Evolutionary conservation across 2,329 filamentous ascomycete species (phyloP).

Genomic region (Alternaria incomplexa): DNA sequence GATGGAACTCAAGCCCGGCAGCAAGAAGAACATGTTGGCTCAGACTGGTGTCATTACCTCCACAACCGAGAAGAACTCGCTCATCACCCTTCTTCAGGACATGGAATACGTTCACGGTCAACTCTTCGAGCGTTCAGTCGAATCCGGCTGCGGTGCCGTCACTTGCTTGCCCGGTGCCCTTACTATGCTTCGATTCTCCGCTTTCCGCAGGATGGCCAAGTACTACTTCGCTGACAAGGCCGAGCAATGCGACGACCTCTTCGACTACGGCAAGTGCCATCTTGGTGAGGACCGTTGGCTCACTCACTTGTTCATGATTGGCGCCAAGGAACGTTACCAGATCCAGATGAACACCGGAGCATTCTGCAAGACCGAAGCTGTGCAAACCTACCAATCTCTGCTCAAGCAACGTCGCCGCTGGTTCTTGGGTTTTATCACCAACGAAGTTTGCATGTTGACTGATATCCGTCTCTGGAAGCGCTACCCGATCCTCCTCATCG

Average conservation of each 20-base stretch:
- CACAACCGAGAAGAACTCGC: conserved; percentile 83
- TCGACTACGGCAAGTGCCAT: conserved; percentile 96
- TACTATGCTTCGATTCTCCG: conserved; percentile 93
- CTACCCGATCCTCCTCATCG: conserved; percentile 83
- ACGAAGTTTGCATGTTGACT: conserved; percentile 97
- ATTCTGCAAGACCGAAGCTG: conserved; percentile 98
- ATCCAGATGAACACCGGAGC: conserved; percentile 98
- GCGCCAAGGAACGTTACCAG: conserved; percentile 88
- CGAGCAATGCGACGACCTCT: conserved; percentile 92
- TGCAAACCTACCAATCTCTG: conserved; percentile 83
- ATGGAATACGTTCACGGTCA: conserved; percentile 99
- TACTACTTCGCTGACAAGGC: conserved; percentile 98
- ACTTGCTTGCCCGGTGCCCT: conserved; percentile 95
- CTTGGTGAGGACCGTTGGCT: conserved; percentile 95
- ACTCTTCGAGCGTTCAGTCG: conserved; percentile 92
- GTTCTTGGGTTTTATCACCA: conserved; percentile 97
- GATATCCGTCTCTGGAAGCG: conserved; percentile 89
- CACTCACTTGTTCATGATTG: conserved; percentile 98
- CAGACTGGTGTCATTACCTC: conserved; percentile 98
- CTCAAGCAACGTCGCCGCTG: conserved; percentile 94
- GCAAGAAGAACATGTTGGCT: conserved; percentile 89
- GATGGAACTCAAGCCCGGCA: conserved; percentile 96
- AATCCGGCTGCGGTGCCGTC: conserved; percentile 91
- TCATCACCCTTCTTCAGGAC: conserved; percentile 92
- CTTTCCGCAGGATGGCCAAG: conserved; percentile 94